Percentiles rank a stretch among this genome's conserved stretches.
Conservation (phyloP, 208 protist genomes). For the Crithidia fasciculata region DNA sequence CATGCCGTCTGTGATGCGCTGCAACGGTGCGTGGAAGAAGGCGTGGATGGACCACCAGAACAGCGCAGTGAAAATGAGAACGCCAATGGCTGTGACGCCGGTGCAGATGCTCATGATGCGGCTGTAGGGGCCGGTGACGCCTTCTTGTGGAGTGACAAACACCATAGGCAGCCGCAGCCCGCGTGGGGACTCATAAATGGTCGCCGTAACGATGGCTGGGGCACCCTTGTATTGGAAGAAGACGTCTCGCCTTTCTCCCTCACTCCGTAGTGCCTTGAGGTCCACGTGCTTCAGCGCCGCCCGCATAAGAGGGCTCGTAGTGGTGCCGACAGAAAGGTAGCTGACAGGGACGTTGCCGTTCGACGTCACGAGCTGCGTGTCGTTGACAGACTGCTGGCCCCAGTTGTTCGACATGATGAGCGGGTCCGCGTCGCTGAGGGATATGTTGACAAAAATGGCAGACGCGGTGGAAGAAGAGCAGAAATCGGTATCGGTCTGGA, state of each 20-base stretch:
- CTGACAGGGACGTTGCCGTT: neutral
- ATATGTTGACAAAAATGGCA: constrained; percentile 19
- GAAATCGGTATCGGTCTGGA: neutral
- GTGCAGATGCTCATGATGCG: constrained; percentile 18
- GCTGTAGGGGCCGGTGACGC: constrained; percentile 4
- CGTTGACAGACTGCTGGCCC: constrained; percentile 23
- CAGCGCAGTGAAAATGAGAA: constrained; percentile 3
- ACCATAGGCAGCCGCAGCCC: constrained; percentile 12
- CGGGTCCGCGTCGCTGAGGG: constrained; percentile 14
- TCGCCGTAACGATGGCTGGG: constrained; percentile 2
- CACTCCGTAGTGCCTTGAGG: constrained; percentile 9
- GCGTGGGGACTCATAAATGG: neutral
- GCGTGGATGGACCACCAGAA: constrained; percentile 13
- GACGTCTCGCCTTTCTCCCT: neutral
- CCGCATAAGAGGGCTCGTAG: constrained; percentile 38
- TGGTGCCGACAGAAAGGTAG: constrained; percentile 28
- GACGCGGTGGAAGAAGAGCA: neutral
- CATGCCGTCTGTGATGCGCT: neutral
- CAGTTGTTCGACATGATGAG: constrained; percentile 36
- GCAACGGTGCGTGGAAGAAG: constrained; percentile 5
- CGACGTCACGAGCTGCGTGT: constrained; percentile 1
- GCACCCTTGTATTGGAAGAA: constrained; percentile 10
- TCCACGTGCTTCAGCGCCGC: constrained; percentile 39
- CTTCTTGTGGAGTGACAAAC: constrained; percentile 8
- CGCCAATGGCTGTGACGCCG: constrained; percentile 1